Evolutionary conservation across 2,329 filamentous ascomycete species (phyloP).

Genomic region (Penicillium psychrosexuale): DNA sequence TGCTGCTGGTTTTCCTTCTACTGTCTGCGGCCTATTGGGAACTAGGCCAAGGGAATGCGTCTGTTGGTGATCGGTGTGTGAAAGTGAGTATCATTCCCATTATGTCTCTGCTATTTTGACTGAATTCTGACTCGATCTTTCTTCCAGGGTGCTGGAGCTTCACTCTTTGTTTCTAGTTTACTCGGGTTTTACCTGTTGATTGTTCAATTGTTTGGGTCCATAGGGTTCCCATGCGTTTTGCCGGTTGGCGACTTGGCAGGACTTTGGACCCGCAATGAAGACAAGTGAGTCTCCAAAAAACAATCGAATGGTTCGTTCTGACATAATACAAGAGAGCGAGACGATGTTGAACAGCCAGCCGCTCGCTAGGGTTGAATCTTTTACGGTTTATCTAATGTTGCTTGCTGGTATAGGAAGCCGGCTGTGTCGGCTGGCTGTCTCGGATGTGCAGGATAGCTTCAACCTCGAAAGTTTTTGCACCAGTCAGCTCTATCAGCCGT

Average conservation of each 20-base stretch:
- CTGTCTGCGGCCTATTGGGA: constrained; percentile 62
- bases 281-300: constrained; percentile 4
- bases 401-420: not conserved
- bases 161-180: constrained; percentile 48
- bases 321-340: not conserved
- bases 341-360: not conserved
- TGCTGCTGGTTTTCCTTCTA: constrained; percentile 58
- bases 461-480: too few relatives aligned
- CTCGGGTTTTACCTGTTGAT: constrained; percentile 55
- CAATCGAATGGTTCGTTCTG: not conserved
- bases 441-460: not conserved
- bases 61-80: constrained; percentile 29
- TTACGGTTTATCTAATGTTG: too few relatives aligned
- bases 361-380: too few relatives aligned
- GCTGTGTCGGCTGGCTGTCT: too few relatives aligned
- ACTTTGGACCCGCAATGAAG: constrained; percentile 11
- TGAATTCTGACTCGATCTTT: not conserved
- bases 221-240: constrained; percentile 53
- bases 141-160: constrained; percentile 46
- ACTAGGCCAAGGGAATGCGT: constrained; percentile 43
- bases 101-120: not conserved
- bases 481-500: too few relatives aligned
- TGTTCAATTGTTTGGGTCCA: constrained; percentile 52
- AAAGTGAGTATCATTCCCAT: constrained; percentile 17
- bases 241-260: constrained; percentile 39